phyloP scores from a whole-genome alignment of 164 flowering plant species.

The Annona cherimola region DNA sequence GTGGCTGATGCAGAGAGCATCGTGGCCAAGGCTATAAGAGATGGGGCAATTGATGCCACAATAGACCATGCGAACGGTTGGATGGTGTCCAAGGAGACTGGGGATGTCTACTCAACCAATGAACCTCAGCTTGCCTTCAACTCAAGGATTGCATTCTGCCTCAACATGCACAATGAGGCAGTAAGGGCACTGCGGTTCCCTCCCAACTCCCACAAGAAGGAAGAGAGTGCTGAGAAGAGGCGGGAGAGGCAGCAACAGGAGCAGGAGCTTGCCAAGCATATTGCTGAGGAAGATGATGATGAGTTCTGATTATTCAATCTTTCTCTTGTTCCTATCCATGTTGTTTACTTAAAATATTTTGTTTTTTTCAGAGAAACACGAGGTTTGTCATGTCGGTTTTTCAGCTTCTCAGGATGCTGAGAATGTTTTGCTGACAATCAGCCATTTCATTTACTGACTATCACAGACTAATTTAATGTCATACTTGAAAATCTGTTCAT shows the following conservation, averaged over 20 bases:
- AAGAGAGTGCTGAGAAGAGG: slow-evolving; percentile 91
- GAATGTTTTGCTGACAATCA: too few relatives aligned
- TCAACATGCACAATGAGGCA: slow-evolving; percentile 93
- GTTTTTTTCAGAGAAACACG: too few relatives aligned
- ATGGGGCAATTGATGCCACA: slow-evolving; percentile 93
- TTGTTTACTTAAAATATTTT: too few relatives aligned
- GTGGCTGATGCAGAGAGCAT: slow-evolving; percentile 94
- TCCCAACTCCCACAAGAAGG: slow-evolving; percentile 78
- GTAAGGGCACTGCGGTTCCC: slow-evolving; percentile 82
- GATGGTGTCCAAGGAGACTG: slow-evolving; percentile 85
- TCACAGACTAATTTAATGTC: too few relatives aligned
- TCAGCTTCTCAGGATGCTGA: too few relatives aligned
- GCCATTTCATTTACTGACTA: too few relatives aligned
- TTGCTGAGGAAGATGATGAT: slow-evolving; percentile 97
- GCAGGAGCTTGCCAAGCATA: slow-evolving; percentile 93
- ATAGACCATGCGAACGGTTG: slow-evolving; percentile 77
- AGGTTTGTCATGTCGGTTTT: too few relatives aligned
- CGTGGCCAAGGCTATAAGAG: slow-evolving; percentile 89
- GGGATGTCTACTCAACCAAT: slow-evolving; percentile 86
- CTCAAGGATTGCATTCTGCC: slow-evolving; percentile 87
- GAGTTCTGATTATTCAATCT: slow-evolving; percentile 45
- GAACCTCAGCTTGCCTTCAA: slow-evolving; percentile 85
- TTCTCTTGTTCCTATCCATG: neutral
- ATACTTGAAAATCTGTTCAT: too few relatives aligned
- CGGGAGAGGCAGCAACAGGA: slow-evolving; percentile 74